Evolutionary conservation across 805 yeast genomes (phyloP).

Genomic region (Priceomyces medius): DNA sequence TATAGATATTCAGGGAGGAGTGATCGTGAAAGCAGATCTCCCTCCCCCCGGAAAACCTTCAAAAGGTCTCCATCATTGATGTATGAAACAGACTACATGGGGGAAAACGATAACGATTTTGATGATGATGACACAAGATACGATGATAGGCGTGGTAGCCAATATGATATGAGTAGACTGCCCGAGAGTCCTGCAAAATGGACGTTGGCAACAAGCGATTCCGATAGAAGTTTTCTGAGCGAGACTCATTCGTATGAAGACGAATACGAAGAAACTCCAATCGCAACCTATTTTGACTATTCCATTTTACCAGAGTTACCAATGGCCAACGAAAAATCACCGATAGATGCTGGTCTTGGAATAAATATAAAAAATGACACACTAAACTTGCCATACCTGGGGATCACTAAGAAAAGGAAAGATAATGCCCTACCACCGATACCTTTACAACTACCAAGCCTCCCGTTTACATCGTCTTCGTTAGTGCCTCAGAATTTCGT

Average conservation of each 20-base stretch:
- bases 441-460: constrained; percentile 50
- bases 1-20: neutral
- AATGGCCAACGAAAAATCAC: constrained; percentile 7
- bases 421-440: constrained; percentile 40
- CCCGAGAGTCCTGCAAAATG: constrained; percentile 5
- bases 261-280: constrained; percentile 18
- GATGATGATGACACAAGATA: constrained; percentile 1
- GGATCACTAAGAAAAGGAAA: constrained; percentile 11
- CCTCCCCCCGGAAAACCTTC: constrained; percentile 27
- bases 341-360: neutral
- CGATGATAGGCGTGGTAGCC: neutral
- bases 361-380: neutral
- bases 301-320: constrained; percentile 36
- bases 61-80: constrained; percentile 24
- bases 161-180: constrained; percentile 2
- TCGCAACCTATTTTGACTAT: constrained; percentile 30
- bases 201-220: constrained; percentile 7
- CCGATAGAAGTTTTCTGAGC: constrained; percentile 8
- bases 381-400: neutral
- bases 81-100: constrained; percentile 8
- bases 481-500: constrained; percentile 49
- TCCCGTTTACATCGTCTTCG: constrained; percentile 55
- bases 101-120: constrained; percentile 4
- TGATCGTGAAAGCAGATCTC: constrained; percentile 22
- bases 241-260: constrained; percentile 7